Base-by-base conservation (phyloP, 192 early-diverging fungal genomes). In the Coemansia sp. region DNA sequence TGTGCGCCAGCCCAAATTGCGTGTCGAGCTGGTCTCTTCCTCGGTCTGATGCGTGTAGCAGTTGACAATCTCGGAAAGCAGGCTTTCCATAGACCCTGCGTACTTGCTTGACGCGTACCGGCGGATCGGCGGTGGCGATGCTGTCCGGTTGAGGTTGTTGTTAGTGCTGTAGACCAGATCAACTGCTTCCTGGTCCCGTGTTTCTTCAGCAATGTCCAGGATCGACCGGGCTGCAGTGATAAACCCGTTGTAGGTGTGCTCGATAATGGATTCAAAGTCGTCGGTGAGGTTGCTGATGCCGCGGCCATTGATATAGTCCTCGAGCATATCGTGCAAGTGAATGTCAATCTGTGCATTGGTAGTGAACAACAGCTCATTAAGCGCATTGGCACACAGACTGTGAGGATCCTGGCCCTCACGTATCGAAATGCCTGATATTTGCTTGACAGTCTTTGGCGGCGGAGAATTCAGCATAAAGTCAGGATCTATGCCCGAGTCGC, bases 341-440 rank as follows among this genome's bases (percentile, higher is more conserved):
- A 21, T n/a, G 36, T 70, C 74, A 18, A 71, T 50, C 13, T 51
- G 57, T 13, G 56, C 59, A 26, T 78, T 78, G 14, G 74, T 65
- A 3, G 59, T 59, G 53, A 78, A 78, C 21, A 78, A 28, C 36
- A 78, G 48, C 37, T 78, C 74, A 48, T 70, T 67, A 6, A 78
- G 53, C 11, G 67, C 68, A 2, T 14, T 52, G 20, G 64, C 23
- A 26, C 73, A 70, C 42, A 63, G 55, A 13, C 18, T 36, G 15
- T 52, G 7, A 2, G 55, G 49, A 2, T 41, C 39, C 39, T 59
- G 57, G 6, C 57, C 57, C 4, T n/a, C 57, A 6, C 57, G 46
- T 26, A 59, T 12, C 15, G 57, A 50, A 13, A 59, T 50, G 8
- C 47, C 46, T 15, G 57, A 59, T 5, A 35, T 14, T 15, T 59